These are phyloP conservation scores for Collybia sordida DNA, from an alignment of 768 basidiomycete species.

Conservation along the genomic window DNA sequence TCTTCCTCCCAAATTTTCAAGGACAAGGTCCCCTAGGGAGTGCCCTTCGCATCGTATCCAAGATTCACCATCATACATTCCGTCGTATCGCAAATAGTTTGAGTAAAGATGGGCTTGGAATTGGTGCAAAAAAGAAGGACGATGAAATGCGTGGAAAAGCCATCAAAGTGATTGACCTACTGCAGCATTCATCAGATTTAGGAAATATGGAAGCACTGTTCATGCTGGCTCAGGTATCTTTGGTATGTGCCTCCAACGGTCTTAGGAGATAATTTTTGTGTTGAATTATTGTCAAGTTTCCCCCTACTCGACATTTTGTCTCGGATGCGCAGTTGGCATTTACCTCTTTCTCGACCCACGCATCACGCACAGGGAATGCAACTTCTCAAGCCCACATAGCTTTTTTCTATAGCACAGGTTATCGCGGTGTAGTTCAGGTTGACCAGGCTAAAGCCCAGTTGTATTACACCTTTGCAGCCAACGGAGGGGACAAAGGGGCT, in stretches of 20 bases:
- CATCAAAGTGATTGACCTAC: slow-evolving; percentile 77
- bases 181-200: slow-evolving; percentile 79
- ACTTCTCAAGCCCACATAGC: slow-evolving; percentile 84
- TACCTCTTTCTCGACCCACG: slow-evolving; percentile 62
- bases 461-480: slow-evolving; percentile 92
- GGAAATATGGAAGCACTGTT: slow-evolving; percentile 76
- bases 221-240: slow-evolving; percentile 61
- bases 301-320: slow-evolving; percentile 66
- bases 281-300: slow-evolving; percentile 48
- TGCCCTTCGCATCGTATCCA: slow-evolving; percentile 63
- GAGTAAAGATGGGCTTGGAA: slow-evolving; percentile 37
- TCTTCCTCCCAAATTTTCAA: slow-evolving; percentile 69
- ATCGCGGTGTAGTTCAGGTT: slow-evolving; percentile 57
- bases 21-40: slow-evolving; percentile 78
- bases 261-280: neutral
- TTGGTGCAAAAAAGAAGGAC: slow-evolving; percentile 51
- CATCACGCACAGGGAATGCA: slow-evolving; percentile 73
- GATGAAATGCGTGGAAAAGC: slow-evolving; percentile 72
- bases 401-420: slow-evolving; percentile 90
- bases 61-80: slow-evolving; percentile 61
- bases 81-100: slow-evolving; percentile 39
- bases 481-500: slow-evolving; percentile 82
- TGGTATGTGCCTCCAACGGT: slow-evolving; percentile 43
- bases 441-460: slow-evolving; percentile 84
- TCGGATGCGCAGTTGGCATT: slow-evolving; percentile 64